A percentile compares a stretch with the other conserved stretches of the same genome.
These are phyloP conservation scores for Candida palmyrensis DNA, from an alignment of 805 yeast genomes.

Conservation along the genomic window DNA sequence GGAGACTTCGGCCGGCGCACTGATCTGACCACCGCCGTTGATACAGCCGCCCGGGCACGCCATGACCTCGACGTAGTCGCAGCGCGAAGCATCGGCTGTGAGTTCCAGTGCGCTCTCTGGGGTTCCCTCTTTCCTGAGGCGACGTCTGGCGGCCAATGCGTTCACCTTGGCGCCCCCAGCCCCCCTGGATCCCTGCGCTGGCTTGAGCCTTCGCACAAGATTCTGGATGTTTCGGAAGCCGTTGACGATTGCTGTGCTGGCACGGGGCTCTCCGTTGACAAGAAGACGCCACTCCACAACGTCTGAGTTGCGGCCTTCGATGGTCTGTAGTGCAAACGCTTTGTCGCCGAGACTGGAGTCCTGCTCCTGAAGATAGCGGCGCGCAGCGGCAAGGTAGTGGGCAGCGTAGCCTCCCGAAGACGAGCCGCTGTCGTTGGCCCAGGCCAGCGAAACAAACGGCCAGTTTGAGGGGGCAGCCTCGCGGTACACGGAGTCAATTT, in stretches of 20 bases:
- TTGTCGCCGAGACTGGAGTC: conserved; percentile 12
- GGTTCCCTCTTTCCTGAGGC: conserved; percentile 29
- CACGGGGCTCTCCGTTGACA: conserved; percentile 29
- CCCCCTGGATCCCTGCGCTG: conserved; percentile 14
- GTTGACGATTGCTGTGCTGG: conserved; percentile 61
- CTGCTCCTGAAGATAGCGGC: conserved; percentile 15
- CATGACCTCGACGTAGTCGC: conserved; percentile 90
- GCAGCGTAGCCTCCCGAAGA: conserved; percentile 87
- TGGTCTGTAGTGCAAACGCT: conserved; percentile 24
- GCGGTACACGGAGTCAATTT: conserved; percentile 14
- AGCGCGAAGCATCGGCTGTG: conserved; percentile 55
- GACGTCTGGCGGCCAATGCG: conserved; percentile 41
- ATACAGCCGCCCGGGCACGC: conserved; percentile 98
- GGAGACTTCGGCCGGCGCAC: conserved; percentile 33
- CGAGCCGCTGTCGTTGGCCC: conserved; percentile 76
- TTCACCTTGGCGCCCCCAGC: conserved; percentile 16
- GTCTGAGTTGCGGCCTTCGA: conserved; percentile 74
- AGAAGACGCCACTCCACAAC: conserved; percentile 63
- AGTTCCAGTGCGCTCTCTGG: conserved; percentile 11
- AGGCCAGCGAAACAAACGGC: conserved; percentile 56
- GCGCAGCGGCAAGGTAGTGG: conserved; percentile 50
- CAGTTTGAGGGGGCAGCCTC: conserved; percentile 51
- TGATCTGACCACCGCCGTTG: conserved; percentile 92
- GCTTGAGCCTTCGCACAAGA: conserved; percentile 74
- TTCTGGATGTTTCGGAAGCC: conserved; percentile 96